Percentiles rank a stretch among this genome's conserved stretches.
Evolutionary conservation across 345 rosid genomes (phyloP).

Genomic region (Hibiscus tridactylites): DNA sequence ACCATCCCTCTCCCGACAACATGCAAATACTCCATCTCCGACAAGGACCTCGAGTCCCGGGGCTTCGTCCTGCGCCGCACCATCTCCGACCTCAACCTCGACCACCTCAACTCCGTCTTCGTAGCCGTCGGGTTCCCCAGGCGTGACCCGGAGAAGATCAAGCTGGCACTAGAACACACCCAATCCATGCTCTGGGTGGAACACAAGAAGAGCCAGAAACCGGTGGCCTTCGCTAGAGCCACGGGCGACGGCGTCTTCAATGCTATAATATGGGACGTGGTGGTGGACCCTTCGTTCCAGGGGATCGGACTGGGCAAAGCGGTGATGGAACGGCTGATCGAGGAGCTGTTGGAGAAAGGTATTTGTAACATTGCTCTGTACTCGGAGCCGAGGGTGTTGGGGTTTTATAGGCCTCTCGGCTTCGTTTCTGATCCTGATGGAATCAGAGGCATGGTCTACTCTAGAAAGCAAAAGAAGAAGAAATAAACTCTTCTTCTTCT

Average conservation of each 20-base stretch:
- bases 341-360: slow-evolving; percentile 48
- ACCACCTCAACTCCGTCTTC: slow-evolving; percentile 65
- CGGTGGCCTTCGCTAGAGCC: slow-evolving; percentile 87
- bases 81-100: slow-evolving; percentile 51
- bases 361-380: slow-evolving; percentile 67
- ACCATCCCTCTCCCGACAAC: slow-evolving; percentile 11
- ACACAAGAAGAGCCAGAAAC: slow-evolving; percentile 46
- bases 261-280: slow-evolving; percentile 96
- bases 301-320: slow-evolving; percentile 84
- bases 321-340: slow-evolving; percentile 70
- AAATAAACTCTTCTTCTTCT: slow-evolving; percentile 6
- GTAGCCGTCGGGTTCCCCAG: slow-evolving; percentile 86
- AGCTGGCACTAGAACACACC: slow-evolving; percentile 62
- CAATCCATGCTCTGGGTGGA: slow-evolving; percentile 65
- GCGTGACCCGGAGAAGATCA: slow-evolving; percentile 69
- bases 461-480: slow-evolving; percentile 45
- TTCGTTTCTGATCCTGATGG: slow-evolving; percentile 93
- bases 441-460: slow-evolving; percentile 83
- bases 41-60: slow-evolving; percentile 48
- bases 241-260: slow-evolving; percentile 91
- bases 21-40: slow-evolving; percentile 49
- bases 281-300: slow-evolving; percentile 82
- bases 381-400: slow-evolving; percentile 88
- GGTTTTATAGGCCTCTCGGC: slow-evolving; percentile 81
- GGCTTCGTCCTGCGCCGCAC: slow-evolving; percentile 72